Conservation (phyloP, 164 flowering plant species). For the Vitis riparia region DNA sequence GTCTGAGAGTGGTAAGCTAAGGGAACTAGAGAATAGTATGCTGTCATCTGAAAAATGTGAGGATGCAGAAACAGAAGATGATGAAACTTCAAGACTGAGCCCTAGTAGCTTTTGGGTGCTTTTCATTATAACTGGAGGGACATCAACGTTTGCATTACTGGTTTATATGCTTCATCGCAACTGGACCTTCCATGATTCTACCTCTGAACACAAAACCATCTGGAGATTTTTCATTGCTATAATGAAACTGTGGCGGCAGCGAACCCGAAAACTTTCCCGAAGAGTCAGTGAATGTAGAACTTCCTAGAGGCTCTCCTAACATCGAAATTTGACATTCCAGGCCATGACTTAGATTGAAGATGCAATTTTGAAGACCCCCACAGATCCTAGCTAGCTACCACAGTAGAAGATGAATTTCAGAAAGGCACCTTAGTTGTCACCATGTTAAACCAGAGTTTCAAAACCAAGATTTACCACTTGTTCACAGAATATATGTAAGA, state of each 20-base stretch:
- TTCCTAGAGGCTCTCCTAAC: too few relatives aligned
- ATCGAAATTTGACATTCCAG: too few relatives aligned
- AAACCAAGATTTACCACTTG: too few relatives aligned
- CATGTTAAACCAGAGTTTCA: too few relatives aligned
- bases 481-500: too few relatives aligned
- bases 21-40: conserved; percentile 19
- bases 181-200: too few relatives aligned
- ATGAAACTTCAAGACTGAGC: conserved; percentile 13
- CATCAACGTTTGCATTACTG: conserved; percentile 11
- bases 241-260: conserved; percentile 8
- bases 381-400: too few relatives aligned
- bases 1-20: conserved; percentile 19
- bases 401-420: too few relatives aligned
- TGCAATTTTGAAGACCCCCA: too few relatives aligned
- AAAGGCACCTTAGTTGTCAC: too few relatives aligned
- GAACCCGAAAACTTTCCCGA: background rate
- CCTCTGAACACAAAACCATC: conserved; percentile 1
- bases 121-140: conserved; percentile 20
- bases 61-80: background rate
- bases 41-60: conserved; percentile 13
- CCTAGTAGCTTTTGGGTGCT: conserved; percentile 22
- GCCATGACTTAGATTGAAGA: too few relatives aligned
- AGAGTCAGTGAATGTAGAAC: background rate
- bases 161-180: background rate
- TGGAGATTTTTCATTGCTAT: conserved; percentile 8